Base-by-base conservation (phyloP, 768 basidiomycete species). In the Phallus indusiatus region DNA sequence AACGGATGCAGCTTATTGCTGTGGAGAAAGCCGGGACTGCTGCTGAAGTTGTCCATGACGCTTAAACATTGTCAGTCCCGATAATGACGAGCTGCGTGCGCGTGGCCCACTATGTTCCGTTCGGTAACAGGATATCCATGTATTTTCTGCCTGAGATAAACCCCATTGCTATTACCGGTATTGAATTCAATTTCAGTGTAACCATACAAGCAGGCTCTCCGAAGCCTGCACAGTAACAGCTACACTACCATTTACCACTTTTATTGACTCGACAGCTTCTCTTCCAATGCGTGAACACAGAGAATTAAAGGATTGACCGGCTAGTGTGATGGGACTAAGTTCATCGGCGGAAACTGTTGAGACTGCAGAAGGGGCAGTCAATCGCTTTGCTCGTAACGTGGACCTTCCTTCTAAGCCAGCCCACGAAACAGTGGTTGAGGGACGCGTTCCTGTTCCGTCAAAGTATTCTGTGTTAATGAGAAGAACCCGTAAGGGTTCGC, bases 401-500 rank as follows among this genome's bases (percentile, higher is more conserved):
- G 46, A 61, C n/a, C 21, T 14, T 12, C 34, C 21, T 50, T 62
- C 62, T 24, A 72, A 56, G 0, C 72, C 72, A 4, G 67, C 66
- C 35, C 73, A 65, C n/a, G 64, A 48, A 21, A 74, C 65, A 18
- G 62, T 63, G 3, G 69, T 56, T 54, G 48, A 67, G n/a, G 68
- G 28, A 11, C 73, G 70, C n/a, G 73, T 64, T 6, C 70, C 71
- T 10, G 68, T 68, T 57, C 70, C 70, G 52, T 67, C 61, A 62
- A 64, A 74, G 63, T 73, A 73, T 56, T 66, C 66, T 9, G 71
- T 71, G 64, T 74, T 75, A 63, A 70, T 64, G n/a, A 73, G 57
- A 18, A 75, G 66, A 17, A 70, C 60, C 18, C 73, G 70, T 1
- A 70, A 59, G 6, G 70, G 71, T 5, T 46, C 37, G 52, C 61